Evolutionary conservation across 164 flowering plant species (phyloP), one percentile per base, ranked within the genome.

Genomic region (Brasenia schreberi): DNA sequence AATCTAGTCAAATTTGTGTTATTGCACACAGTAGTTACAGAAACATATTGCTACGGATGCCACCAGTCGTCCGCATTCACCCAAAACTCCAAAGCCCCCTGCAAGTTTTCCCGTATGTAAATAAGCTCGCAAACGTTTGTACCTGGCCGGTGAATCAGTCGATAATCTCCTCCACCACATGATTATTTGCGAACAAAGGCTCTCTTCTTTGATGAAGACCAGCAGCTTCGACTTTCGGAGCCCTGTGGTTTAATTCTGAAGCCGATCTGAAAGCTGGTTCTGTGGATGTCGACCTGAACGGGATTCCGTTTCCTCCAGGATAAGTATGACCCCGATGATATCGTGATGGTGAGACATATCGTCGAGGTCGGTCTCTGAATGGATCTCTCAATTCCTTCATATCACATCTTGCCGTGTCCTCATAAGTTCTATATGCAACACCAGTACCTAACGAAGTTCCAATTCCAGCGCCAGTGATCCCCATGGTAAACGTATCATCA

Each of bases 171-270:
- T 72, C 78, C 42, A 74, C 85, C 65, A 66, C 85, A 71, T 81
- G 88, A 72, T 69, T 82, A 74, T 80, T 82, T 49, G 69, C 77
- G 75, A 71, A 88, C 17, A 88, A 19, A 64, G 76, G 62, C 67
- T 89, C 98, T 64, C 95, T 85, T 73, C 96, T 81, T 69, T 88
- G 84, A 10, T 82, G 74, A 65, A 82, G 84, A 53, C 80, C 89
- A 0, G 82, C 5, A 27, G 84, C 62, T 45, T 93, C 98, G 3
- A 89, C 65, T 69, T 76, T 74, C 10, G 95, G 68, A 1, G 87
- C 91, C 68, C 97, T 79, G 45, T 63, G 91, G 67, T 87, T 94
- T 64, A 89, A 74, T 71, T 94, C 97, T 2, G 89, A 65, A 19
- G 80, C 66, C 23, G 82, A 44, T 77, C 94, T 78, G 66, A 71